Evolutionary conservation across 352 stramenopile genomes (phyloP).

Genomic region (Bremia lactucae): DNA sequence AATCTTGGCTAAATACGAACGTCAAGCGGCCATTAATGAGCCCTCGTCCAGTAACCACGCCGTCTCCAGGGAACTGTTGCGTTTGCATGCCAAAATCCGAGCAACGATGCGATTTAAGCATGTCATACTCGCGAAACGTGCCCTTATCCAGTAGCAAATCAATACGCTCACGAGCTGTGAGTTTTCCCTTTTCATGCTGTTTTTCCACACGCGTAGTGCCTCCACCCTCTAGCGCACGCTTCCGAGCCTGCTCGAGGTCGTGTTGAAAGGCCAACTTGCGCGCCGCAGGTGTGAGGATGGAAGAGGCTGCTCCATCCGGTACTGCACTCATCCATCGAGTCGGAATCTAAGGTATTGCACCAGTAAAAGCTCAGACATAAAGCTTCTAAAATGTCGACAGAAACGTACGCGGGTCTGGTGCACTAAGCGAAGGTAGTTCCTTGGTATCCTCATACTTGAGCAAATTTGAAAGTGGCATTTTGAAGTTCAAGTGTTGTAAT

Average conservation of each 20-base stretch:
- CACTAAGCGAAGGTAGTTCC: too few relatives aligned
- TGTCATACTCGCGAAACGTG: conserved; percentile 94
- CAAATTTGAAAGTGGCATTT: too few relatives aligned
- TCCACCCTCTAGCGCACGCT: conserved; percentile 81
- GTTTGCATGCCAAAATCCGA: conserved; percentile 95
- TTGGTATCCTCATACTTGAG: too few relatives aligned
- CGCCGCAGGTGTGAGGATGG: conserved; percentile 39
- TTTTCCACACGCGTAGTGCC: conserved; percentile 71
- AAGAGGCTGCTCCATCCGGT: conserved; percentile 15
- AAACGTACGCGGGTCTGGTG: too few relatives aligned
- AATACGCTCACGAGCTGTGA: conserved; percentile 94
- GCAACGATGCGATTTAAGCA: conserved; percentile 94
- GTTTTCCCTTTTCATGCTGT: conserved; percentile 93
- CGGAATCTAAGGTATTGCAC: conserved; percentile 12
- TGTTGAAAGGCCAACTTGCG: conserved; percentile 66
- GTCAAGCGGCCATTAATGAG: conserved; percentile 91
- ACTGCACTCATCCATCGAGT: conserved; percentile 34
- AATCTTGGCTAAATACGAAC: conserved; percentile 96
- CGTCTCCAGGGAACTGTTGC: conserved; percentile 88
- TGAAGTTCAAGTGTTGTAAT: too few relatives aligned
- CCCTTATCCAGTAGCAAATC: conserved; percentile 92
- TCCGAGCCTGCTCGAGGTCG: conserved; percentile 53
- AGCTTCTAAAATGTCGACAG: not conserved
- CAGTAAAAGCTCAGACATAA: not conserved
- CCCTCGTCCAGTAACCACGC: conserved; percentile 92